Evolutionary conservation across 2,329 filamentous ascomycete genomes (phyloP).

Genomic region (Pseudocercospora pini-densiflorae): DNA sequence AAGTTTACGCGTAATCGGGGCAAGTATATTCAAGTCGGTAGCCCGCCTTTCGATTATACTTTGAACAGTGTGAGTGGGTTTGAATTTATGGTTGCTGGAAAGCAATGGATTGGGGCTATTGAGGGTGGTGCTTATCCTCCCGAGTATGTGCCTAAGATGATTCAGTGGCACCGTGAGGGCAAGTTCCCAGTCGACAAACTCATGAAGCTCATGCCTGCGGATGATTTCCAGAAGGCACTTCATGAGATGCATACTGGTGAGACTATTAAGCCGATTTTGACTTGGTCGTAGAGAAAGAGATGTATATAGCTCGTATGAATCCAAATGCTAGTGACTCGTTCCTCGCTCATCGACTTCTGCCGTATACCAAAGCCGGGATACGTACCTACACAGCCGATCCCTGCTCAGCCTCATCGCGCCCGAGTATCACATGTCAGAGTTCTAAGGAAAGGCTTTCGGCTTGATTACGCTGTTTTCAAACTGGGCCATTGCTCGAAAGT

Average conservation of each 20-base stretch:
- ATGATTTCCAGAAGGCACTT: slow-evolving; percentile 47
- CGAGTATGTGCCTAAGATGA: slow-evolving; percentile 54
- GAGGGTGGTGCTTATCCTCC: slow-evolving; percentile 51
- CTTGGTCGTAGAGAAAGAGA: slow-evolving; percentile 38
- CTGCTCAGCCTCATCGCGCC: not conserved
- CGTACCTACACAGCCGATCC: not conserved
- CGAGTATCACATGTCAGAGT: not conserved
- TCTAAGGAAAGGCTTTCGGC: not conserved
- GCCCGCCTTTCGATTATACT: slow-evolving; percentile 49
- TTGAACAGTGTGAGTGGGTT: slow-evolving; percentile 49
- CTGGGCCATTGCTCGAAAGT: not conserved
- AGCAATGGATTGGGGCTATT: slow-evolving; percentile 54
- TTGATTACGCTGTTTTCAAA: not conserved
- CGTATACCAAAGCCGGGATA: not conserved
- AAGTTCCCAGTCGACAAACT: slow-evolving; percentile 54
- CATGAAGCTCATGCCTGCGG: slow-evolving; percentile 50
- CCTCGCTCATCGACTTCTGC: not conserved
- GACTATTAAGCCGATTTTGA: slow-evolving; percentile 49
- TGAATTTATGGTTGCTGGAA: slow-evolving; percentile 53
- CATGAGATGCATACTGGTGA: slow-evolving; percentile 48
- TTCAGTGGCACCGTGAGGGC: slow-evolving; percentile 54
- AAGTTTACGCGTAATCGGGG: slow-evolving; percentile 51
- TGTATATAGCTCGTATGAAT: not conserved
- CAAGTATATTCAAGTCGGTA: slow-evolving; percentile 57
- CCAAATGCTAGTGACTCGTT: not conserved